Evolutionary conservation across 2,329 filamentous ascomycete species (phyloP).

Genomic region (Neonectria neomacrospora): DNA sequence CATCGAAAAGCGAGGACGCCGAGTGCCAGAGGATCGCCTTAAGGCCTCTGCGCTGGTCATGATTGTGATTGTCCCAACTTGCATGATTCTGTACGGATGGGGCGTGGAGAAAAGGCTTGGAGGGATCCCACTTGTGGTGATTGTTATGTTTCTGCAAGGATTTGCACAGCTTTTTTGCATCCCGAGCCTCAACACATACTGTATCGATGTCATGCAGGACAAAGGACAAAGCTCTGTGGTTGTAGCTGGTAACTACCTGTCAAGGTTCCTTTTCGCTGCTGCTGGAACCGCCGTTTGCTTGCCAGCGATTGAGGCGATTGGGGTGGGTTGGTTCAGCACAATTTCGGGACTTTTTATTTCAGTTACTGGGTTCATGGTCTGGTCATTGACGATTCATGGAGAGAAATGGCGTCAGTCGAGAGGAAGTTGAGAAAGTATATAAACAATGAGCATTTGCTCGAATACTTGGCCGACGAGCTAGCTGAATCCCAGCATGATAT

Average conservation of each 20-base stretch:
- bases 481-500: neutral
- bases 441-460: neutral
- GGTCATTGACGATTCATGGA: conserved; percentile 29
- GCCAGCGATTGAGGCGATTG: conserved; percentile 74
- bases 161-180: conserved; percentile 78
- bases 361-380: conserved; percentile 27
- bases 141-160: conserved; percentile 77
- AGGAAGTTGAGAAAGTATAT: neutral
- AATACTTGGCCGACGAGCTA: neutral
- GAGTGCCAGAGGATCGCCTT: conserved; percentile 73
- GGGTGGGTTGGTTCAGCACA: conserved; percentile 81
- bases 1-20: conserved; percentile 64
- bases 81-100: conserved; percentile 69
- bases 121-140: conserved; percentile 67
- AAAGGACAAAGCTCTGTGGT: conserved; percentile 70
- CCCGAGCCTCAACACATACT: conserved; percentile 76
- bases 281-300: conserved; percentile 74
- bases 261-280: conserved; percentile 78
- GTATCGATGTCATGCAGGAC: conserved; percentile 77
- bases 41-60: conserved; percentile 65
- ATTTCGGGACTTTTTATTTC: conserved; percentile 52
- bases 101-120: conserved; percentile 57
- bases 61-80: conserved; percentile 63
- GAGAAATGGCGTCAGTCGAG: conserved; percentile 32
- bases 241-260: conserved; percentile 79